Evolutionary conservation across 257 asterid species (phyloP).

Genomic region (Solanum dulcamara): DNA sequence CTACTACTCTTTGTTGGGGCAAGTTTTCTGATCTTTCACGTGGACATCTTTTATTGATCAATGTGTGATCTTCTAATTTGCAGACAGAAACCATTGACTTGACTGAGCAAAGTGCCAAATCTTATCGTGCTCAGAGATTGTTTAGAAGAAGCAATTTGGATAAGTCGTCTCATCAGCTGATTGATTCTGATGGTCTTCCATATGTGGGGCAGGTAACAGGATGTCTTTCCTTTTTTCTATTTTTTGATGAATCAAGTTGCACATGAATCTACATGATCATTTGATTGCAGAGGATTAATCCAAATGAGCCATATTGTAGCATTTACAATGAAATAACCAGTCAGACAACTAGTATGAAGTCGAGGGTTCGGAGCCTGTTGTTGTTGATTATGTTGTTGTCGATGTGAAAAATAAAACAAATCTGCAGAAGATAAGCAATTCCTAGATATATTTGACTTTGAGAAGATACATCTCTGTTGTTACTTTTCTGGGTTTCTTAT

Average conservation of each 20-base stretch:
- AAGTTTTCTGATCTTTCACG: neutral
- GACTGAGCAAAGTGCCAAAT: constrained; percentile 37
- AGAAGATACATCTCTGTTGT: neutral
- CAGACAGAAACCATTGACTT: constrained; percentile 94
- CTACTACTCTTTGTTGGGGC: neutral
- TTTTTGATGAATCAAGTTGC: neutral
- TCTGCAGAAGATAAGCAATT: constrained; percentile 59
- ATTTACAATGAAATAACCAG: constrained; percentile 47
- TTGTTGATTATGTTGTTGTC: constrained; percentile 78
- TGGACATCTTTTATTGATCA: neutral
- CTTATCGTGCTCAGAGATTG: constrained; percentile 35
- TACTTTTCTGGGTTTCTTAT: neutral
- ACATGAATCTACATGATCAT: neutral
- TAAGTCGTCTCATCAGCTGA: constrained; percentile 38
- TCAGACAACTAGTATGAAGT: constrained; percentile 20
- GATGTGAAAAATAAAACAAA: constrained; percentile 55
- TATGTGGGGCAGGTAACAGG: constrained; percentile 81
- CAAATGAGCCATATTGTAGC: constrained; percentile 60
- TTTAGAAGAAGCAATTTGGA: constrained; percentile 72
- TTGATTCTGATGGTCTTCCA: constrained; percentile 95
- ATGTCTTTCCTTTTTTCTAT: neutral
- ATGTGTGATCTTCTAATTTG: constrained; percentile 12
- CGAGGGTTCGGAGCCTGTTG: constrained; percentile 67
- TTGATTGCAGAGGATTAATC: constrained; percentile 56
- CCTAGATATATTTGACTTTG: neutral